A percentile compares a stretch with the other conserved stretches of the same genome.
Conservation (phyloP, 768 basidiomycete genomes). For the Mycena capillaripes region DNA sequence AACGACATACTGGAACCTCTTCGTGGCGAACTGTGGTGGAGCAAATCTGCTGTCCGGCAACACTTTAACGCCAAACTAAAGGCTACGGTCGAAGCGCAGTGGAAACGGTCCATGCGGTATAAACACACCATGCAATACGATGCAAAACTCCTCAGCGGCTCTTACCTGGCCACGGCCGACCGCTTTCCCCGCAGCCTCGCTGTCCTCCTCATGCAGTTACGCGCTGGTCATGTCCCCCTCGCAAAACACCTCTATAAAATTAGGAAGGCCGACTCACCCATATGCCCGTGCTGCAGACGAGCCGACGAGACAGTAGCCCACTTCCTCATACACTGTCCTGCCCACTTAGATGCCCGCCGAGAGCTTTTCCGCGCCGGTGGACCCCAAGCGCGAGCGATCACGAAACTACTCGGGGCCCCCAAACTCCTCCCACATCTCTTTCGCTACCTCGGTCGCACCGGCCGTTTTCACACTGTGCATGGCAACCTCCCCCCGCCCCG, state of each 20-base stretch:
- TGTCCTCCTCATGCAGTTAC: conserved; percentile 46
- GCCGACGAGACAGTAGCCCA: conserved; percentile 29
- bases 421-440: not conserved
- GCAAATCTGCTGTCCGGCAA: no score
- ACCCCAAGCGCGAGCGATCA: not conserved
- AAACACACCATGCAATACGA: conserved; percentile 4
- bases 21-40: conserved; percentile 2
- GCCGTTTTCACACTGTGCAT: no score
- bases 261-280: conserved; percentile 28
- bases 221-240: conserved; percentile 47
- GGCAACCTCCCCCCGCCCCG: no score
- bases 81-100: not conserved
- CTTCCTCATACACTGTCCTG: conserved; percentile 35
- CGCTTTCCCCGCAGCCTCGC: conserved; percentile 35
- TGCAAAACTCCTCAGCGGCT: not conserved
- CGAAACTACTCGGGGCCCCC: not conserved
- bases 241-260: conserved; percentile 44
- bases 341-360: not conserved
- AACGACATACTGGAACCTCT: not conserved
- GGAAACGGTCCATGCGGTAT: not conserved
- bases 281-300: conserved; percentile 33
- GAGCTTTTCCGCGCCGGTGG: not conserved
- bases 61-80: conserved; percentile 6
- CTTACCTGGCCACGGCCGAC: not conserved
- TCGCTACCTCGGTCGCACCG: not conserved